Evolutionary conservation across 257 asterid genomes (phyloP).

Genomic region (Nicotiana benthamiana): DNA sequence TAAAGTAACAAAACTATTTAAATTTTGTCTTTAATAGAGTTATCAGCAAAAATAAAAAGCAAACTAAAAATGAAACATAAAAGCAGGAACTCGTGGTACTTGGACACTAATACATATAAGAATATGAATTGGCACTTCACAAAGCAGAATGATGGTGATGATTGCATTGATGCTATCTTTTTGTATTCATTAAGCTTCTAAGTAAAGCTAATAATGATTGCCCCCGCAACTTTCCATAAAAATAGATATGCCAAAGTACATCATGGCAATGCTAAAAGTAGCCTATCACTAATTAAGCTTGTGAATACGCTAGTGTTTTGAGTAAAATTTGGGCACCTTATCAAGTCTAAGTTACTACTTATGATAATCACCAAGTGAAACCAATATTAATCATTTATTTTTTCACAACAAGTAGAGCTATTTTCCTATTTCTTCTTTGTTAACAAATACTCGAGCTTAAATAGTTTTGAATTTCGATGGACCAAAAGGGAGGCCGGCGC

Average conservation of each 20-base stretch:
- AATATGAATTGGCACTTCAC: slow-evolving; percentile 6
- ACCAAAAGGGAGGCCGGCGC: too few relatives aligned
- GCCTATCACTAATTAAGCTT: not conserved
- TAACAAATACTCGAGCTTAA: too few relatives aligned
- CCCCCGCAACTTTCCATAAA: not conserved
- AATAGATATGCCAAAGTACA: slow-evolving; percentile 9
- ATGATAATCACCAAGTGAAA: not conserved
- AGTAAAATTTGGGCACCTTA: not conserved
- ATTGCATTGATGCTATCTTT: slow-evolving; percentile 34
- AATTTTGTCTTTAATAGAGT: too few relatives aligned
- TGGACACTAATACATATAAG: not conserved
- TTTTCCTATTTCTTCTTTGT: not conserved
- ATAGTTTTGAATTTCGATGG: too few relatives aligned
- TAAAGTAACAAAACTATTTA: too few relatives aligned
- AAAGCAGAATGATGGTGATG: slow-evolving; percentile 29
- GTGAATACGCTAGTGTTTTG: not conserved
- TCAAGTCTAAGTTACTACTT: not conserved
- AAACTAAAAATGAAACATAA: not conserved
- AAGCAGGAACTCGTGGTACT: not conserved
- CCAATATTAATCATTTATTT: not conserved
- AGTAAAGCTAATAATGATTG: slow-evolving; percentile 51
- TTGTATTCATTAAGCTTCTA: slow-evolving; percentile 61
- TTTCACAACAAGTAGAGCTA: not conserved
- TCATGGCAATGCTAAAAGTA: not conserved
- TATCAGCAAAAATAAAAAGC: too few relatives aligned